Conservation (phyloP, 1,284 basidiomycete genomes). For the Thelephora terrestris region DNA sequence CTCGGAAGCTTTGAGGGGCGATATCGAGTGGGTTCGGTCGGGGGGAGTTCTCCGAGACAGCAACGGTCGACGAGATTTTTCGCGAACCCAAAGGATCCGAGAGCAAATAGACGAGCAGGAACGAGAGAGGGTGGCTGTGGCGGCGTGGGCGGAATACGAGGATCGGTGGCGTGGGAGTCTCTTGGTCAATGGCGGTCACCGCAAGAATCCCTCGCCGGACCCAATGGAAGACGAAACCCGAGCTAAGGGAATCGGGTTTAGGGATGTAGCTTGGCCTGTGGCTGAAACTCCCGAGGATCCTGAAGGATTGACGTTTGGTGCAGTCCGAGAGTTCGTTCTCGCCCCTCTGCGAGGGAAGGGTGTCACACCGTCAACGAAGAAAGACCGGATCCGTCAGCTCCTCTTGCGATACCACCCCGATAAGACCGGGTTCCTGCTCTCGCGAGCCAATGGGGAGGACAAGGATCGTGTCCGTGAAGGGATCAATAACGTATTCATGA, state of each 20-base stretch:
- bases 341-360: constrained; percentile 33
- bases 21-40: constrained; percentile 48
- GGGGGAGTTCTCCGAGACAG: constrained; percentile 45
- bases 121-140: constrained; percentile 25
- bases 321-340: constrained; percentile 45
- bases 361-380: constrained; percentile 29
- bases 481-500: constrained; percentile 25
- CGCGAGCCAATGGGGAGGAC: constrained; percentile 41
- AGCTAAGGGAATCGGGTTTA: constrained; percentile 22
- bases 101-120: constrained; percentile 33
- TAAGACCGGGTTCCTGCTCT: constrained; percentile 44
- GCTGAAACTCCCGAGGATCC: constrained; percentile 17
- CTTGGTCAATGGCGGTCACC: constrained; percentile 12
- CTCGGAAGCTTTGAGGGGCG: constrained; percentile 27
- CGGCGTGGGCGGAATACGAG: constrained; percentile 43
- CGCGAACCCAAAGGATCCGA: constrained; percentile 34
- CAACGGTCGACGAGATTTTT: constrained; percentile 37
- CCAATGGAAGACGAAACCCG: neutral
- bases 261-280: constrained; percentile 54
- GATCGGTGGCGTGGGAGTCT: constrained; percentile 31
- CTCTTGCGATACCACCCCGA: constrained; percentile 69
- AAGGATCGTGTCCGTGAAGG: constrained; percentile 36
- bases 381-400: constrained; percentile 46
- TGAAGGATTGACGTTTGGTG: constrained; percentile 30
- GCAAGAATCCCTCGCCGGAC: neutral